Base-by-base conservation (phyloP, 176 grass and related monocot species). In the Eremochloa ophiuroides region DNA sequence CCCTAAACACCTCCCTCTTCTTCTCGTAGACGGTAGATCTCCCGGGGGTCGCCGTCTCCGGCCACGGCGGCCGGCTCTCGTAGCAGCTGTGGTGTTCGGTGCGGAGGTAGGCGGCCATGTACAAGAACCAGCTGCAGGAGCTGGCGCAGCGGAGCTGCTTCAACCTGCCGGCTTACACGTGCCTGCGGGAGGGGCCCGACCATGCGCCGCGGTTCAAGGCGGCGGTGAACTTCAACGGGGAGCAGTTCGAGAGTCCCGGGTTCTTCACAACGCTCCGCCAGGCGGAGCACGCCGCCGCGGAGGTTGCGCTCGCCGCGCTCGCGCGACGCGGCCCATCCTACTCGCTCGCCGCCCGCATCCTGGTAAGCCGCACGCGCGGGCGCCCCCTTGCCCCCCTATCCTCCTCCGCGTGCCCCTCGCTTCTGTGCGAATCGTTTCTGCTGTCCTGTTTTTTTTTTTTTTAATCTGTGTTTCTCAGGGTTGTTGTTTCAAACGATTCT, bases 131-230 rank as follows among this genome's bases (percentile, higher is more conserved):
- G 86, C 77, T 99, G 62, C 96, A 99, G 89, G 97, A 99, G 89
- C 91, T 99, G 70, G 97, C 97, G 80, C 97, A 99, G 83, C 91
- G 93, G 79, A 99, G 97, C 80, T 96, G 97, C 97, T 99, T 99
- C 89, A 99, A 99, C 79, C 87, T 99, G 58, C 93, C 97, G 81
- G 92, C 97, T 16, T 99, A 99, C 74, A 99, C 97, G 43, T 93
- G 87, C 87, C 85, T 99, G 84, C 80, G 97, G 84, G 97, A 95
- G 81, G 96, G 97, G 11, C 97, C 97, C 3, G 97, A 99, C 91
- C 97, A 99, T 64, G 89, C 97, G 61, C 97, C 97, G 69, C 80
- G 97, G 62, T 99, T 99, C 93, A 99, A 96, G 87, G 97, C 91
- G 1, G 86, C 91, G 0, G 93, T 99, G 56, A 99, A 88, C 86